phyloP scores from a whole-genome alignment of 352 stramenopile species.

The Phytophthora sp. region DNA sequence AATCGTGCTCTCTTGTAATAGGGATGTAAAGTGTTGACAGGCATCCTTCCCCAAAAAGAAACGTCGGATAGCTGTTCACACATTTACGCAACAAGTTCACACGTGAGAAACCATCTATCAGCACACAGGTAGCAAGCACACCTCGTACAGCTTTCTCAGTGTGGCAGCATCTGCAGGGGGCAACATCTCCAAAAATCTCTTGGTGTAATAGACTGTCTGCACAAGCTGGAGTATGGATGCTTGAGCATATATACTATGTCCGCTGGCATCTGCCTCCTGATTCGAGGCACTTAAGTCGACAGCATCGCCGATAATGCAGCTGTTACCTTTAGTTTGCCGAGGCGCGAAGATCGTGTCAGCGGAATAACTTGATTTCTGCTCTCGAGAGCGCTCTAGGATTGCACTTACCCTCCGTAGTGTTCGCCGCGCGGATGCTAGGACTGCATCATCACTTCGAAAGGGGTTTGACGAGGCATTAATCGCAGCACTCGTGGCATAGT shows the following conservation, averaged over 20 bases:
- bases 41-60: conserved; percentile 29
- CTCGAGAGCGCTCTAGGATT: conserved; percentile 21
- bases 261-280: neutral
- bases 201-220: conserved; percentile 42
- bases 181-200: conserved; percentile 28
- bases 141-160: conserved; percentile 42
- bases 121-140: neutral
- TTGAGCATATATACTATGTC: conserved; percentile 30
- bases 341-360: conserved; percentile 24
- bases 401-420: conserved; percentile 18
- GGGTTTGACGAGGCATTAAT: conserved; percentile 1
- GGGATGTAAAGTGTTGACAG: conserved; percentile 45
- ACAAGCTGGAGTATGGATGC: conserved; percentile 49
- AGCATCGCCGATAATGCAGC: no score
- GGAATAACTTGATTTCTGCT: conserved; percentile 11
- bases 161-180: conserved; percentile 16
- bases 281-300: neutral
- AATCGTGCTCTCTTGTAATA: neutral
- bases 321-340: no score
- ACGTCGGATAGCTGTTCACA: conserved; percentile 39
- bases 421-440: conserved; percentile 19
- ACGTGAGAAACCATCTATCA: neutral
- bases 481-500: conserved; percentile 22
- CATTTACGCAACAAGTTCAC: conserved; percentile 1
- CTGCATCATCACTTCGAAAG: conserved; percentile 8